Percentiles rank a stretch among this genome's conserved stretches.
These are phyloP conservation scores for Leptosphaerulina australis DNA, from an alignment of 2,329 filamentous ascomycete genomes.

Conservation along the genomic window DNA sequence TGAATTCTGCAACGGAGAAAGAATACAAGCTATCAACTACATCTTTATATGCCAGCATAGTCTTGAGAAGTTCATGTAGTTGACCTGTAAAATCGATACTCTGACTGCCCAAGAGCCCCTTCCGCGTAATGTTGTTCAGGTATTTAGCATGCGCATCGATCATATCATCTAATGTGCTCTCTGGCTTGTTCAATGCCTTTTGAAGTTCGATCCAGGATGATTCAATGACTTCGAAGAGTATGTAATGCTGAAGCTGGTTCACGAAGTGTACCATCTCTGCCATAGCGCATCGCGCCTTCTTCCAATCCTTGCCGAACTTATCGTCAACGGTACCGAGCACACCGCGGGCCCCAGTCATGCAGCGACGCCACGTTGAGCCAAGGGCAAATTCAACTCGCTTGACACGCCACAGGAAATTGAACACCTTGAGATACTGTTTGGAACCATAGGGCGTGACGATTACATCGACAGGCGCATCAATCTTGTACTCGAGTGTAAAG, in stretches of 20 bases:
- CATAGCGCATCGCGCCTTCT: constrained; percentile 81
- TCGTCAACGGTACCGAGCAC: constrained; percentile 80
- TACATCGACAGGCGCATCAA: constrained; percentile 94
- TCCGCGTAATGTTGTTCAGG: constrained; percentile 92
- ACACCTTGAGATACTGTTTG: constrained; percentile 96
- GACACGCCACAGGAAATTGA: constrained; percentile 98
- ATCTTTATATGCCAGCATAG: constrained; percentile 93
- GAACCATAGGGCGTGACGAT: constrained; percentile 96
- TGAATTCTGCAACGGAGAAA: constrained; percentile 94
- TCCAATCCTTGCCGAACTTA: constrained; percentile 81
- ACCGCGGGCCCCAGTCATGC: constrained; percentile 93
- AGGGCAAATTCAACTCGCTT: constrained; percentile 97
- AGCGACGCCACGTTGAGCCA: constrained; percentile 87
- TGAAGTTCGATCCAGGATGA: constrained; percentile 92
- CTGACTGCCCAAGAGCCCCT: constrained; percentile 82
- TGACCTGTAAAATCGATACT: constrained; percentile 81
- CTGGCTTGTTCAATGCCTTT: constrained; percentile 78
- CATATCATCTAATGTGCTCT: constrained; percentile 91
- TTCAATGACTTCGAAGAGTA: constrained; percentile 97
- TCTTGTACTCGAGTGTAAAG: constrained; percentile 98
- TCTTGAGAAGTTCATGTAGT: constrained; percentile 87
- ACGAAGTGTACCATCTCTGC: constrained; percentile 99
- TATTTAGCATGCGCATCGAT: constrained; percentile 91
- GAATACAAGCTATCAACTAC: constrained; percentile 92
- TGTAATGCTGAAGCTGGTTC: constrained; percentile 96